Base-by-base conservation (phyloP, 1,284 basidiomycete species). In the Cryptococcus sp. region DNA sequence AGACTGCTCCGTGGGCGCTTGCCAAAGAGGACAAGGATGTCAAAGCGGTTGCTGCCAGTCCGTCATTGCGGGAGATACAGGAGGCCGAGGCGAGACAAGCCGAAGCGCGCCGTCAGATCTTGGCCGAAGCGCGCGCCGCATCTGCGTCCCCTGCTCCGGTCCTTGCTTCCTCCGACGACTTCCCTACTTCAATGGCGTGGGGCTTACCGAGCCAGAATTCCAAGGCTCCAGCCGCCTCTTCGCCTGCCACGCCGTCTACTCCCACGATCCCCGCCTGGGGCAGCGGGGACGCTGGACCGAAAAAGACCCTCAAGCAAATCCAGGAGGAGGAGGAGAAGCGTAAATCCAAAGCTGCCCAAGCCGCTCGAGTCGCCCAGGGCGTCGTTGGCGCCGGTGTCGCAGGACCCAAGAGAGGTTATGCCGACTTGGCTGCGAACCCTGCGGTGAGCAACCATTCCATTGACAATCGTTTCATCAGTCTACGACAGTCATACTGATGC, bases 251-350 rank as follows among this genome's bases (percentile, higher is more conserved):
- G 4, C 55, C 70, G 3, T 49, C 69, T 15, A 56, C 79, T 16
- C 57, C 77, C 0, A 66, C 82, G 5, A 61, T 76, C 4, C 72
- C 78, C 1, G 76, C 79, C 11, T 72, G 79, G 42, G 70, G 82
- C 5, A 68, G 68, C 30, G 66, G 69, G 5, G 67, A 60, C 40
- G 78, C 81, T 3, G 68, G 61, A 22, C 81, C 85, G 7, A 95
- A 93, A 81, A 97, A 94, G 84, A 91, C 91, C 2, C 89, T 99
- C 86, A 96, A 94, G 82, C 93, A 99, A 81, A 99, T 99, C 49
- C 92, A 97, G 76, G 93, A 98, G 76, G 95, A 99, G 71, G 95
- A 99, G 76, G 89, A 96, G 79, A 85, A 81, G 64, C 83, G 88
- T 64, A 93, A 91, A 82, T 88, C 86, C 73, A 74, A 81, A 54